Base-by-base conservation (phyloP, 768 basidiomycete species). In the Kwoniella sp. region DNA sequence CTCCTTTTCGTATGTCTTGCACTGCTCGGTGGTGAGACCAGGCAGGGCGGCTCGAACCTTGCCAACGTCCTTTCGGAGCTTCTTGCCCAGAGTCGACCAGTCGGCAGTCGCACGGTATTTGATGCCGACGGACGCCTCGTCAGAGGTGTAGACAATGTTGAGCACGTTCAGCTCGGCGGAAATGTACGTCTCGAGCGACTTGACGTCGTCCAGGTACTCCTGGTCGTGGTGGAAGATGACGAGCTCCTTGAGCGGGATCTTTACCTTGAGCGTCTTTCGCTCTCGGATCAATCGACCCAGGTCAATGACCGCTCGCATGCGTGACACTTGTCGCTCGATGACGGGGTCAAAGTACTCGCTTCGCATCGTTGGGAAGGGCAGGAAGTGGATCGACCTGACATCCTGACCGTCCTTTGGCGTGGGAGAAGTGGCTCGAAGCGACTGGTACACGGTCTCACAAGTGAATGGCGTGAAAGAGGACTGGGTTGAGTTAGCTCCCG, bases 391-490 rank as follows among this genome's bases (percentile, higher is more conserved):
- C 3, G 95, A 98, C 53, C 95, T 86, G 5, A 85, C 80, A 65
- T 98, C 95, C 47, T 76, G 69, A 2, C 81, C 82, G 23, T 69
- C 66, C 41, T 72, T 65, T 2, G 56, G 49, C 2, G 77, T 71
- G 17, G 83, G 80, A 60, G 88, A 81, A 54, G 83, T 83, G 0
- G 90, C 89, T 59, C 93, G 87, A 33, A 98, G 80, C 28, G 88
- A 83, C 72, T 98, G 95, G 74, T 96, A 98, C 55, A 98, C 79
- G 75, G 85, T 95, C 76, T 99, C 95, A 6, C 91, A 92, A 71
- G 98, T 78, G 82, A 96, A 98, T 0, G 95, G 95, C 8, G 92
- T 96, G 76, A 95, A 99, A 7, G 95, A 92, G 0, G 93, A 93
- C 92, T 93, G 60, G 2, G 26, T 20, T 43, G 40, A 23, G 43